Percentiles rank a stretch among this genome's conserved stretches.
Conservation (phyloP, 2,329 filamentous ascomycete genomes). For the Mycogone perniciosa region DNA sequence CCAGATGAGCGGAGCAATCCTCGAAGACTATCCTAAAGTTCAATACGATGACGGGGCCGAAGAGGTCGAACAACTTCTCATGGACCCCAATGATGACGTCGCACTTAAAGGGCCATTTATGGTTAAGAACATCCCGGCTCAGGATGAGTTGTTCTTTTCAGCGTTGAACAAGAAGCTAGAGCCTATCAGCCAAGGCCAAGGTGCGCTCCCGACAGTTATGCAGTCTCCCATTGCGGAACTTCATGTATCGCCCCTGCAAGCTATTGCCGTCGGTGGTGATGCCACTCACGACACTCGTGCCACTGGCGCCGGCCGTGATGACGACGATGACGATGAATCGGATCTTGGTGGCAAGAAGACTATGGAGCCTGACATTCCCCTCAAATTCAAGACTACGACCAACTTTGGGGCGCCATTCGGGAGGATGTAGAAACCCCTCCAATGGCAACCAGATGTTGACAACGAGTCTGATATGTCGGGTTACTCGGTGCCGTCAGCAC, state of each 20-base stretch:
- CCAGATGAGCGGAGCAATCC: background rate
- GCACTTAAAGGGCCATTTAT: conserved; percentile 47
- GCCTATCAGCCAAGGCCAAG: conserved; percentile 40
- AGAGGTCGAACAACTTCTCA: conserved; percentile 20
- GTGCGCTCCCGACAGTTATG: conserved; percentile 41
- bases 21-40: no score
- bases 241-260: conserved; percentile 14
- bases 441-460: background rate
- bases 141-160: conserved; percentile 49
- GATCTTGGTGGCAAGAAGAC: conserved; percentile 21
- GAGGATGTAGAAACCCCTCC: conserved; percentile 9
- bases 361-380: conserved; percentile 36
- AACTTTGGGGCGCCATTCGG: conserved; percentile 46
- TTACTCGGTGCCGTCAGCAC: background rate
- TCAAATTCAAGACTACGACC: conserved; percentile 38
- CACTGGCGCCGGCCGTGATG: conserved; percentile 16
- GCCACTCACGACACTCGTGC: conserved; percentile 17
- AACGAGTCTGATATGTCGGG: background rate
- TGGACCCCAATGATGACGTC: conserved; percentile 39
- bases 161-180: conserved; percentile 46
- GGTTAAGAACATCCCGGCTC: conserved; percentile 48
- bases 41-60: conserved; percentile 1
- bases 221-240: conserved; percentile 25
- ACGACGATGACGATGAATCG: conserved; percentile 16
- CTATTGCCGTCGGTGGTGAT: conserved; percentile 15